phyloP scores from a whole-genome alignment of 2,329 filamentous ascomycete genomes.

The Mycosphaerelloides madeirae region DNA sequence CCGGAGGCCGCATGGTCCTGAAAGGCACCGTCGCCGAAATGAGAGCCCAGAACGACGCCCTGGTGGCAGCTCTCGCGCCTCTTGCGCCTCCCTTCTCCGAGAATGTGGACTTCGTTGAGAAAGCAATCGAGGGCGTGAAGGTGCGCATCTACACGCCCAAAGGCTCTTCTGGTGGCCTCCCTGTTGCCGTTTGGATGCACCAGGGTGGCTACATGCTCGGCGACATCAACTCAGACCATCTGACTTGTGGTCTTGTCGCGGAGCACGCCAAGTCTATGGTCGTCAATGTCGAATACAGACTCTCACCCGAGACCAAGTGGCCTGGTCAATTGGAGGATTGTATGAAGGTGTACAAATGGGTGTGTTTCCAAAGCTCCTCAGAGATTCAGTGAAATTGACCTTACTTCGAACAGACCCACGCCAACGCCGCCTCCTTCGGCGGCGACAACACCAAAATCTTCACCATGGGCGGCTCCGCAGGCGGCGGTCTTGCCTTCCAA shows the following conservation, averaged over 20 bases:
- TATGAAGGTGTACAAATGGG: conserved; percentile 36
- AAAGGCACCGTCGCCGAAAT: conserved; percentile 22
- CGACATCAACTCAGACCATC: conserved; percentile 21
- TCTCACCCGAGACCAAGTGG: conserved; percentile 44
- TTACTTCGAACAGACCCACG: conserved; percentile 12
- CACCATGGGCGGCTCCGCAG: conserved; percentile 28
- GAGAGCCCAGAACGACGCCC: conserved; percentile 16
- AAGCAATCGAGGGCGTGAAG: conserved; percentile 21
- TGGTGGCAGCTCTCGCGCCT: conserved; percentile 15
- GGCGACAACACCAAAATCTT: conserved; percentile 20
- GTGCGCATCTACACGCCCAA: conserved; percentile 23
- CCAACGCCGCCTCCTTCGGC: conserved; percentile 21
- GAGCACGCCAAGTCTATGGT: conserved; percentile 22
- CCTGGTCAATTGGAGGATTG: conserved; percentile 42
- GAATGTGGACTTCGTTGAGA: conserved; percentile 19
- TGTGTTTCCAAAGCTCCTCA: conserved; percentile 9
- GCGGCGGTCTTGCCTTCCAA: conserved; percentile 20
- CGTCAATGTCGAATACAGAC: conserved; percentile 41
- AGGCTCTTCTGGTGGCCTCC: conserved; percentile 14
- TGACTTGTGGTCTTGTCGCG: conserved; percentile 20
- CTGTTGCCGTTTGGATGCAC: conserved; percentile 20
- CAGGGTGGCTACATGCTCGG: conserved; percentile 26
- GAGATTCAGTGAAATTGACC: neutral
- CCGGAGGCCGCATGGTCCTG: conserved; percentile 20
- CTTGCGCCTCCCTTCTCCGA: conserved; percentile 18